Base-by-base conservation (phyloP, 1,284 basidiomycete genomes). In the Kalmanozyma brasiliensis region DNA sequence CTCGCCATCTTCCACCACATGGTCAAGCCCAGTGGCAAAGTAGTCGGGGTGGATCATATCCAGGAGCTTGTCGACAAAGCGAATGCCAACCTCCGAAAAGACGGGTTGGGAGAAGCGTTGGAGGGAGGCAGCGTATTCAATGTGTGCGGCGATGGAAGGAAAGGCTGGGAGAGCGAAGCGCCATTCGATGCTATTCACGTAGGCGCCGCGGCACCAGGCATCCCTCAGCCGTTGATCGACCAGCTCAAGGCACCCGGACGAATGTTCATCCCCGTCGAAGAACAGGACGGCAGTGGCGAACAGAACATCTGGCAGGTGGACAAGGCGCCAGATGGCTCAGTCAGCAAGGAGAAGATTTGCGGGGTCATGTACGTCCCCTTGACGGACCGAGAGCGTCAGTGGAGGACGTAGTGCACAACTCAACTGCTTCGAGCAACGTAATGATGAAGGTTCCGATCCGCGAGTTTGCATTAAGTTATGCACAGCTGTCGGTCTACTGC, bases 21-120 rank as follows among this genome's bases (percentile, higher is more conserved):
- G 17, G 49, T 73, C 10, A 49, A 22, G 0, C 26, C 11, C 13
- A n/a, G n/a, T n/a, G 58, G 49, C 0, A 89, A 85, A 62, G 90
- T 97, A 3, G 85, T 96, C 13, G 94, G 93, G 2, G 91, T 98
- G 67, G 95, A 98, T 51, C 95, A 98, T 81, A 89, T 98, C 67
- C 46, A 43, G 22, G 60, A 34, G 11, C 66, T 78, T 2, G 67
- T 67, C 4, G 86, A 90, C 4, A 88, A 88, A 85, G 90, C 91
- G 0, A 82, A 86, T 8, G 66, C 82, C 17, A 97, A 96, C 76
- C 83, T 97, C 11, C 83, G 82, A 34, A 85, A 84, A 10, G 92
- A 94, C 73, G 91, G 91, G 0, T 83, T 91, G 1, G 85, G 84
- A 0, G 65, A 82, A 1, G 87, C 86, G 0, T 41, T 92, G 24